Evolutionary conservation across 306 rosid genomes (phyloP).

Genomic region (Dalbergia cultrata): DNA sequence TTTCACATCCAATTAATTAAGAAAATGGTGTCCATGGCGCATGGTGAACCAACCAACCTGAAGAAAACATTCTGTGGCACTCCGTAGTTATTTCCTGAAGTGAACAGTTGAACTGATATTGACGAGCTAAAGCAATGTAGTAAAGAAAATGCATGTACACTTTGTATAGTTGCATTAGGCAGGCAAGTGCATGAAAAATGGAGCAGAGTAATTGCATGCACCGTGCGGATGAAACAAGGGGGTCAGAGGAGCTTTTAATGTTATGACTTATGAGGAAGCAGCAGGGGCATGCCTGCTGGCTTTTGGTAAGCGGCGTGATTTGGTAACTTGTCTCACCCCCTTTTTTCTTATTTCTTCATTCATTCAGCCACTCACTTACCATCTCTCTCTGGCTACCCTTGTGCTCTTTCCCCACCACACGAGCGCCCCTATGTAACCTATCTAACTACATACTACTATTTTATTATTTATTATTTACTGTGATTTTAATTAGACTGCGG

Average conservation of each 20-base stretch:
- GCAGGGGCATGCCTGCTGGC: neutral
- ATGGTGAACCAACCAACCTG: neutral
- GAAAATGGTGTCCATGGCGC: neutral
- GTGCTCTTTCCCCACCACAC: conserved; percentile 7
- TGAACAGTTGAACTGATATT: neutral
- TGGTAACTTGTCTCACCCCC: conserved; percentile 26
- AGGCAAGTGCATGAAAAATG: neutral
- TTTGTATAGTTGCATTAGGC: neutral
- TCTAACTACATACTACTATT: neutral
- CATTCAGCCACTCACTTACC: neutral
- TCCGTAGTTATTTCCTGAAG: neutral
- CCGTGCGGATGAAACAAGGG: conserved; percentile 27
- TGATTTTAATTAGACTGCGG: too few relatives aligned
- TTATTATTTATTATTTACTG: too few relatives aligned
- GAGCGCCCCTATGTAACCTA: neutral
- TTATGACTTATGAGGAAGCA: neutral
- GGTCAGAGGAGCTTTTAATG: conserved; percentile 6
- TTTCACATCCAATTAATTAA: neutral
- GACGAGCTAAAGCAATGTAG: neutral
- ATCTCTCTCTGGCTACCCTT: neutral
- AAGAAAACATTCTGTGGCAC: conserved; percentile 5
- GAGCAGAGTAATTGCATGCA: conserved; percentile 37
- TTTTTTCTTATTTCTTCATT: neutral
- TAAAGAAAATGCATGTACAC: neutral
- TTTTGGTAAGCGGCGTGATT: conserved; percentile 24